Base-by-base conservation (phyloP, 2,329 filamentous ascomycete genomes). In the Exophiala dermatitidis region DNA sequence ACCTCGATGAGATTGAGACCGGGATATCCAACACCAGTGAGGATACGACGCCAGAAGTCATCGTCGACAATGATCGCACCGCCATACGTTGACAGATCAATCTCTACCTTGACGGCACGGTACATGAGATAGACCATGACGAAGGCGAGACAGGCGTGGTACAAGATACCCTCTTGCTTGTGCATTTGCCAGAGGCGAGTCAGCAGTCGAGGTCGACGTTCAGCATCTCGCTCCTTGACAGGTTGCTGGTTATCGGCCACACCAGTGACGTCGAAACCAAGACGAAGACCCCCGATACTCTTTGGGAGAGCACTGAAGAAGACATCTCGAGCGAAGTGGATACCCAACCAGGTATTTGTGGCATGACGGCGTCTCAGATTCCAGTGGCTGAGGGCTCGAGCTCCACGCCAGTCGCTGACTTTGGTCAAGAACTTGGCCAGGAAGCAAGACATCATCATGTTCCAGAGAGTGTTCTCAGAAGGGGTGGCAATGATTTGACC, bases 181-280 rank as follows among this genome's bases (percentile, higher is more conserved):
- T 60, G 55, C 6, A 60, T 33, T 10, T 29, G 19, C 26, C 42
- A 33, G 29, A 60, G 43, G 12, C 58, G 50, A 8, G 42, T 38
- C 9, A 48, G 30, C 33, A 49, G 19, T 36, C 37, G 32, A 28
- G 47, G 59, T 9, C 53, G 49, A n/a, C 36, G 34, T 4, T 34
- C 30, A 3, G 37, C 29, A 46, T 57, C 38, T 44, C 59, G 48
- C 41, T 61, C 59, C 30, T 59, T 54, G 45, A 56, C 46, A 7
- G 53, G 37, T 34, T 42, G 41, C n/a, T 45, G 46, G 10, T 30
- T 28, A 12, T 45, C 50, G 5, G 49, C 41, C 5, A 54, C 46
- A 32, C 59, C 56, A 26, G 51, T 59, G 9, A 61, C 54, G 10
- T 48, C 45, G 38, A 61, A 61, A 3, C 50, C 46, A n/a, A 59